Conservation (phyloP, 176 grass and related monocot species). For the Lolium rigidum region DNA sequence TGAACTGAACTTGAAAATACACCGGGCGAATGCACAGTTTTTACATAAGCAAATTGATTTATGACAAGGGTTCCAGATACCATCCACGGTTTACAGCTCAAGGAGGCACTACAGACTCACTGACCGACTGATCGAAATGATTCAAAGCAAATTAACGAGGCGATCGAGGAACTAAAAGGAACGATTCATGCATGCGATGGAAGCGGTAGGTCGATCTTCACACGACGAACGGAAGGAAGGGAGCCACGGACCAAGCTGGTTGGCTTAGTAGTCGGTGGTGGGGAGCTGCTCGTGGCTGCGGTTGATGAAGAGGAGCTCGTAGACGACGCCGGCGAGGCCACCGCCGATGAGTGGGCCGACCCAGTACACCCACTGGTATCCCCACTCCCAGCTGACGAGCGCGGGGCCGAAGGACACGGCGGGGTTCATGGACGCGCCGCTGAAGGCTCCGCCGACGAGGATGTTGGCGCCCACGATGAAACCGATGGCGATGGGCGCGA, state of each 20-base stretch:
- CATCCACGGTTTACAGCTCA: conserved; percentile 32
- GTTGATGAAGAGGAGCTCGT: conserved; percentile 83
- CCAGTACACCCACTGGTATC: conserved; percentile 94
- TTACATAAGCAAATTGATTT: conserved; percentile 51
- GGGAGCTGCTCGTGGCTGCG: conserved; percentile 83
- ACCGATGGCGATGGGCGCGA: conserved; percentile 91
- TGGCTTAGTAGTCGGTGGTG: conserved; percentile 67
- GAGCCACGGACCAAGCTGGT: too few relatives aligned
- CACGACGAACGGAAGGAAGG: too few relatives aligned
- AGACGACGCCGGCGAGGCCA: conserved; percentile 75
- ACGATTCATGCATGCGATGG: not conserved
- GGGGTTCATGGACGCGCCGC: conserved; percentile 96
- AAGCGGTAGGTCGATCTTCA: conserved; percentile 2
- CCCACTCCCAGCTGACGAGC: conserved; percentile 93
- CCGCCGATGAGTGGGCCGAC: conserved; percentile 87
- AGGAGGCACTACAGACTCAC: conserved; percentile 7
- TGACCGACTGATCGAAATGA: not conserved
- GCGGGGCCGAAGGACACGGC: conserved; percentile 94
- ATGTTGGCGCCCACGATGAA: conserved; percentile 98
- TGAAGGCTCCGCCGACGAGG: conserved; percentile 79
- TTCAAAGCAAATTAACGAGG: not conserved
- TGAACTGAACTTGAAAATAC: not conserved
- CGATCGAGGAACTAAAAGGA: conserved; percentile 18
- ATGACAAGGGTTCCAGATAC: too few relatives aligned
- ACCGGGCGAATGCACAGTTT: not conserved